Conservation (phyloP, 257 asterid species). For the Nicotiana tomentosiformis region DNA sequence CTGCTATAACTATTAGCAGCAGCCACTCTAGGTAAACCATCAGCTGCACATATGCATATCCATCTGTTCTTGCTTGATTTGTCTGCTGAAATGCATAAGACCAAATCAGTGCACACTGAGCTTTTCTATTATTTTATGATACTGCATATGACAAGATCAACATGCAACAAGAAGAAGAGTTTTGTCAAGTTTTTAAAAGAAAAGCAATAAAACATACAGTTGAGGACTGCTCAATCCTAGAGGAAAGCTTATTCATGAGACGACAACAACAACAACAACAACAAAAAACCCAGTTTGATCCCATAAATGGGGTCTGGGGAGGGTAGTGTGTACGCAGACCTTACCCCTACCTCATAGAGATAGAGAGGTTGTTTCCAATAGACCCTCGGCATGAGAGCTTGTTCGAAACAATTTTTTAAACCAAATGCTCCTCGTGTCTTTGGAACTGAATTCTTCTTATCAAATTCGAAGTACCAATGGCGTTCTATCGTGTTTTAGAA, state of each 20-base stretch:
- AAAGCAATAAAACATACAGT: neutral
- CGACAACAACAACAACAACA: too few relatives aligned
- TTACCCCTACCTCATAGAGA: too few relatives aligned
- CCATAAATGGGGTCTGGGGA: too few relatives aligned
- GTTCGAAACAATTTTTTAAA: neutral
- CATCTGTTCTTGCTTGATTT: constrained; percentile 49
- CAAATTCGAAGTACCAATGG: neutral
- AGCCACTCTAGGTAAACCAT: constrained; percentile 60
- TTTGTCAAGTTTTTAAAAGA: neutral
- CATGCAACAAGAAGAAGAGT: neutral
- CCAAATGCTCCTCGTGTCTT: neutral
- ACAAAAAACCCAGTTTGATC: too few relatives aligned
- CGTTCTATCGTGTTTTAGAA: neutral
- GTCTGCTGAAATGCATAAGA: constrained; percentile 25
- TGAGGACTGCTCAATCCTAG: neutral
- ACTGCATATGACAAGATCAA: neutral
- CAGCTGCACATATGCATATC: constrained; percentile 58
- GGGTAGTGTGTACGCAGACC: too few relatives aligned
- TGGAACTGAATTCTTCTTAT: neutral
- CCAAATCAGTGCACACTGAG: neutral
- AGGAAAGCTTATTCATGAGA: neutral
- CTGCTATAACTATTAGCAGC: constrained; percentile 34
- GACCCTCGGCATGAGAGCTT: neutral
- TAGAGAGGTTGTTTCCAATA: too few relatives aligned
- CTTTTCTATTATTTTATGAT: neutral